Base-by-base conservation (phyloP, 2,329 filamentous ascomycete genomes). In the Onygenales sp. region DNA sequence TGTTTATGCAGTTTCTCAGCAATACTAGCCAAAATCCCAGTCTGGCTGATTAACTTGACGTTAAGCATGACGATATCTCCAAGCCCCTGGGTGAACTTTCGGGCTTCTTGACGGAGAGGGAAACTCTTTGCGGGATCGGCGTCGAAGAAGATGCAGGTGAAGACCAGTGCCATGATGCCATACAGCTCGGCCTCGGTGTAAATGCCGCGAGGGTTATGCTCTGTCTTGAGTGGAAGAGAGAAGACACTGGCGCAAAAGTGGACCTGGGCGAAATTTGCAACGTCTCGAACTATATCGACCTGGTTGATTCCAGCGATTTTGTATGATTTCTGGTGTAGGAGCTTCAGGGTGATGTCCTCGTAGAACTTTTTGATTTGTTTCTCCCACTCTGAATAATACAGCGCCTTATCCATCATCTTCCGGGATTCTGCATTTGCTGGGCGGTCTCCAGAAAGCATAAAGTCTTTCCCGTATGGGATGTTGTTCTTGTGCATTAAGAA, bases 161-260 rank as follows among this genome's bases (percentile, higher is more conserved):
- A 74, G n/a, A 78, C 65, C 53, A 70, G 70, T 69, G 76, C 68
- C 14, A 75, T 59, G 13, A 77, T 62, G n/a, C 67, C 54, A 63
- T 82, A 81, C 55, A 83, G 64, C 64, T 82, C 77, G 17, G 78
- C 72, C 59, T 78, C 75, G 0, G 72, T 74, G 58, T 79, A 79
- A n/a, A 56, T 54, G 6, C 64, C 64, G 7, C 52, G 49, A 1
- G 59, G 58, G 43, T 62, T 61, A 21, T 64, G 62, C 2, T 55
- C 51, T 4, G 60, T 62, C 51, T 61, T 61, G 4, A 64, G 56
- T 4, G 61, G 59, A n/a, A 64, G 49, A 11, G 49, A 56, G 50
- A 64, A 64, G 8, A 64, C 52, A 43, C 61, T 59, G 11, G 62
- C 59, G 17, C 62, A 34, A 36, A 67, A 56, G 14, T 60, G 50